These are phyloP conservation scores for Pterocarpus macrocarpus DNA, from an alignment of 306 rosid genomes.

Conservation along the genomic window DNA sequence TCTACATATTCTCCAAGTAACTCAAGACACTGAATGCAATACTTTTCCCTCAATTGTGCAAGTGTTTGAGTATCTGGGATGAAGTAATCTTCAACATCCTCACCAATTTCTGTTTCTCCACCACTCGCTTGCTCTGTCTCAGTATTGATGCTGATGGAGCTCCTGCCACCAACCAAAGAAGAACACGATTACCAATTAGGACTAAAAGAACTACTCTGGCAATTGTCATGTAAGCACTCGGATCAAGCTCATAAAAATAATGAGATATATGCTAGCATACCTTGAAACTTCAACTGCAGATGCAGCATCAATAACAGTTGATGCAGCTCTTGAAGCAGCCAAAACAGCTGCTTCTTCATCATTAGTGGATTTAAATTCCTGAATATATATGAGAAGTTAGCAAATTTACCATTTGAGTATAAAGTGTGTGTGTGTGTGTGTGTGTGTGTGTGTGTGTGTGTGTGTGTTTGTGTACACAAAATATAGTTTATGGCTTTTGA, in stretches of 20 bases:
- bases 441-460: too few species aligned
- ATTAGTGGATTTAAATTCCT: conserved; percentile 74
- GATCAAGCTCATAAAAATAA: conserved; percentile 2
- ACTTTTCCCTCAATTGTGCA: conserved; percentile 85
- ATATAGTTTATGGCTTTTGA: neutral
- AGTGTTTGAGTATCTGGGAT: conserved; percentile 78
- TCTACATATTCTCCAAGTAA: conserved; percentile 96
- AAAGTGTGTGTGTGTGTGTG: neutral
- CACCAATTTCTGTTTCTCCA: conserved; percentile 61
- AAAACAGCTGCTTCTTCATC: conserved; percentile 84
- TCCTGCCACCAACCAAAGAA: conserved; percentile 66
- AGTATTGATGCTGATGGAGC: conserved; percentile 51
- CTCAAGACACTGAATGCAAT: conserved; percentile 95
- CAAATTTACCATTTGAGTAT: conserved; percentile 8
- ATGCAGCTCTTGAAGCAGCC: conserved; percentile 92
- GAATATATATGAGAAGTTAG: conserved; percentile 46
- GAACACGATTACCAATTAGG: conserved; percentile 31
- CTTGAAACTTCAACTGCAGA: conserved; percentile 86
- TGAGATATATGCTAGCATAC: conserved; percentile 52
- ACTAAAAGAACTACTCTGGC: conserved; percentile 17
- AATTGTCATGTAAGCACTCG: conserved; percentile 25
- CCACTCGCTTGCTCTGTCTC: conserved; percentile 53
- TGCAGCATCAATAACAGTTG: conserved; percentile 95
- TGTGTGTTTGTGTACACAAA: neutral
- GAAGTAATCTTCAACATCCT: conserved; percentile 78